Base-by-base conservation (phyloP, 768 basidiomycete species). In the Nevesoporus exiguus region DNA sequence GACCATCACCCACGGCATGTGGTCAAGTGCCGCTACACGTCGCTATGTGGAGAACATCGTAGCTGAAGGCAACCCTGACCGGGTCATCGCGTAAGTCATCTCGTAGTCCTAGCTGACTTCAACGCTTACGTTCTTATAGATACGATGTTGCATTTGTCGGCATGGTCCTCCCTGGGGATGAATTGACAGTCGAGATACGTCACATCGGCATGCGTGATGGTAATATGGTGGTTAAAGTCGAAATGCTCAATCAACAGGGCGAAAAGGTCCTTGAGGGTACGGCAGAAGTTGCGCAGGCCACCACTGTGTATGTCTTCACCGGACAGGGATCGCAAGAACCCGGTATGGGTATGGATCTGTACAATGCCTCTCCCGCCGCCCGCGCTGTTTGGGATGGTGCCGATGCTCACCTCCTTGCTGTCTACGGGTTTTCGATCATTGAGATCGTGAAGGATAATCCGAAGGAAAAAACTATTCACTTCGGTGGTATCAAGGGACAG, bases 331-430 rank as follows among this genome's bases (percentile, higher is more conserved):
- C 95, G 7, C 96, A 98, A 69, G 96, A 98, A 72, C 86, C 87
- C 43, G 93, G 96, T 19, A 98, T 99, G 97, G 97, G 97, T 19
- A 98, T 99, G 94, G 95, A 98, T 61, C 82, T 99, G 2, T 99
- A 98, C 80, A 88, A 84, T 68, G 82, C 72, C 59, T 98, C 94
- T 5, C 88, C 93, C 41, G 93, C 95, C 19, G 97, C 97, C 51
- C 90, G 90, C 57, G 88, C 93, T 39, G 95, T 98, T 49, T 99
- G 97, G 97, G 96, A 98, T 54, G 86, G 86, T 46, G 96, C 96
- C 48, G 95, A 99, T 65, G 82, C 85, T 41, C 96, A 99, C 70
- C 78, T 99, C 47, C 86, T 89, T 44, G 87, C 91, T 25, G 93
- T 95, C 5, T 98, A 99, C 64, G 97, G 97, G 42, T 99, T 99